Percentiles rank a stretch among this genome's conserved stretches.
Evolutionary conservation across 441 rosid species (phyloP).

Genomic region (Macaranga tanarius): DNA sequence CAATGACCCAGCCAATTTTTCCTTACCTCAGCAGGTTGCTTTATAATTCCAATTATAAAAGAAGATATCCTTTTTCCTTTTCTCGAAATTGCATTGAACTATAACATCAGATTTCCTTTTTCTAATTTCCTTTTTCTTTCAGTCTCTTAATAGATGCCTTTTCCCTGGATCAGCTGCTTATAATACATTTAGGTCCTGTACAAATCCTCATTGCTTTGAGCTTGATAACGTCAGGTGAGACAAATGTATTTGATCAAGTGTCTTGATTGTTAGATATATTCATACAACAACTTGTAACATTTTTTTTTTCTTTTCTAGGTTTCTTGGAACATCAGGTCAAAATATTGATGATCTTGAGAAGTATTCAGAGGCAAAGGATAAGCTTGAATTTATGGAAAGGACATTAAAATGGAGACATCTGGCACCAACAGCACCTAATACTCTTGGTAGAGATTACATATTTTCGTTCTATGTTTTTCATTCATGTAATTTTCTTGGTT

Average conservation of each 20-base stretch:
- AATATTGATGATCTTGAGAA: slow-evolving; percentile 86
- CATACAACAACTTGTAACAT: slow-evolving; percentile 12
- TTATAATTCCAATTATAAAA: not conserved
- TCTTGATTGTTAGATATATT: slow-evolving; percentile 11
- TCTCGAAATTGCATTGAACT: no score
- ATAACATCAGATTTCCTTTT: not conserved
- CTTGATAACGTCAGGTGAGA: slow-evolving; percentile 73
- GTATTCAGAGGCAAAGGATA: slow-evolving; percentile 77
- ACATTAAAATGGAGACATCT: slow-evolving; percentile 95
- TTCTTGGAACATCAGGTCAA: slow-evolving; percentile 99
- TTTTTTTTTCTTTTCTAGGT: slow-evolving; percentile 33
- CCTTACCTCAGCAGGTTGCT: slow-evolving; percentile 91
- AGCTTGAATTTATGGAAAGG: slow-evolving; percentile 86
- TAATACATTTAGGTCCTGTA: slow-evolving; percentile 86
- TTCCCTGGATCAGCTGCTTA: slow-evolving; percentile 84
- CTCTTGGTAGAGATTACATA: slow-evolving; percentile 57
- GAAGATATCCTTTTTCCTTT: not conserved
- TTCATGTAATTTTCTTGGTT: not conserved
- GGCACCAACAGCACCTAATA: slow-evolving; percentile 95
- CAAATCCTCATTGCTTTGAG: slow-evolving; percentile 96
- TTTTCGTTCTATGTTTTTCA: not conserved
- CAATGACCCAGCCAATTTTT: slow-evolving; percentile 87
- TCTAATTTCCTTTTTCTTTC: slow-evolving; percentile 34
- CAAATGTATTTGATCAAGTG: slow-evolving; percentile 10
- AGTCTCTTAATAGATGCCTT: slow-evolving; percentile 90